Conservation (phyloP, 2,329 filamentous ascomycete genomes). For the Aureobasidium sp. region DNA sequence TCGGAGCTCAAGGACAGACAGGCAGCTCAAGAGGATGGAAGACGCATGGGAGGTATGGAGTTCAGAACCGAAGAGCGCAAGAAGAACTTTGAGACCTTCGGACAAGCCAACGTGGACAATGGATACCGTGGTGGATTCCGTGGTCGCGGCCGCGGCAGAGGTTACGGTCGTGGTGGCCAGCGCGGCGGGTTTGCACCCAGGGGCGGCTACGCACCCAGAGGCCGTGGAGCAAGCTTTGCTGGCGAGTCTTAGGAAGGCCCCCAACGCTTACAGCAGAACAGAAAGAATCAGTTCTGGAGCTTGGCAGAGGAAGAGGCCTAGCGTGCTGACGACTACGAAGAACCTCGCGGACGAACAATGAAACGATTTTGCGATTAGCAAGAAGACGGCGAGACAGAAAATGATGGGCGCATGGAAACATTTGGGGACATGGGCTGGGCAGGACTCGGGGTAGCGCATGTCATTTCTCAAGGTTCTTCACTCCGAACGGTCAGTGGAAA, state of each 20-base stretch:
- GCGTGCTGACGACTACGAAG: neutral
- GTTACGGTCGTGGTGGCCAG: constrained; percentile 34
- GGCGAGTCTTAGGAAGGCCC: constrained; percentile 1
- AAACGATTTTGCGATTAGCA: neutral
- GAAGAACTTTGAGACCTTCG: constrained; percentile 96
- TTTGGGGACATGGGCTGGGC: neutral
- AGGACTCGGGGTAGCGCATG: neutral
- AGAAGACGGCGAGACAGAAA: neutral
- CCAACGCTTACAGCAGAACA: neutral
- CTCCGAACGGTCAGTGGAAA: neutral
- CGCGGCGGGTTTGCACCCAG: constrained; percentile 1
- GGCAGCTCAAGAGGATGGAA: constrained; percentile 54
- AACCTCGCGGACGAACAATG: constrained; percentile 1
- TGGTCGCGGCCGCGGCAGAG: constrained; percentile 67
- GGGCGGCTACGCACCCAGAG: neutral
- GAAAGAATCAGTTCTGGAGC: neutral
- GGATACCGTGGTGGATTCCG: constrained; percentile 66
- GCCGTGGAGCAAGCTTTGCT: constrained; percentile 2
- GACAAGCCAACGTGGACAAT: constrained; percentile 85
- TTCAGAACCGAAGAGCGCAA: constrained; percentile 89
- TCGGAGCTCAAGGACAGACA: constrained; percentile 86
- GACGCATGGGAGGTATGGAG: constrained; percentile 59
- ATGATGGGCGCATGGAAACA: neutral
- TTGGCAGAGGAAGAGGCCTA: neutral
- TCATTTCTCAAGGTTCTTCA: neutral